These are phyloP conservation scores for Globisporangium paroecandrum DNA, from an alignment of 352 stramenopile species.

Conservation along the genomic window DNA sequence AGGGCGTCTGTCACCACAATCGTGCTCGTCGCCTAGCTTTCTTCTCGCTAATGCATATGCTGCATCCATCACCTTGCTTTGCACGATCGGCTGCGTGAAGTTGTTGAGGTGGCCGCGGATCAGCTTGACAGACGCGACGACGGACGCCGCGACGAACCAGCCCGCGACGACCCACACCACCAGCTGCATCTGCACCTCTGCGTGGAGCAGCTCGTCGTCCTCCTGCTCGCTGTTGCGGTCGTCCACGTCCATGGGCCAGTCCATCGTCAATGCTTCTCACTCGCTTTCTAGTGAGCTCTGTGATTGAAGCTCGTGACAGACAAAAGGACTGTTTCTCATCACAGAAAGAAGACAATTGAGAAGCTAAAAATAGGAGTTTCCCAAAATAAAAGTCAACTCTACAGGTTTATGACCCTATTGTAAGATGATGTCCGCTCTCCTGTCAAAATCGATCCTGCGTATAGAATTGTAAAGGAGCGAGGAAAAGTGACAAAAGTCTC, in stretches of 20 bases:
- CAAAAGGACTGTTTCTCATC: not conserved
- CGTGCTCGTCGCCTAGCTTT: not conserved
- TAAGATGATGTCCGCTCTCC: too few relatives aligned
- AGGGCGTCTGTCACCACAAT: not conserved
- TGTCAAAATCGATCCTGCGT: too few relatives aligned
- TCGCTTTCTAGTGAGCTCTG: not conserved
- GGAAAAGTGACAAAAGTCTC: too few relatives aligned
- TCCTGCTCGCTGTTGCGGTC: constrained; percentile 8
- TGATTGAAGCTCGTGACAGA: not conserved
- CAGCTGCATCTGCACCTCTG: constrained; percentile 63
- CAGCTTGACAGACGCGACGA: constrained; percentile 87
- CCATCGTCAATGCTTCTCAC: constrained; percentile 2
- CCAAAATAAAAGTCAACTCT: not conserved
- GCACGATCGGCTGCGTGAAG: constrained; percentile 91
- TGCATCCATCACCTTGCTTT: constrained; percentile 86
- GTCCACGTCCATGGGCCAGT: constrained; percentile 8
- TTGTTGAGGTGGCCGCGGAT: constrained; percentile 90
- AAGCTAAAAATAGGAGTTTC: not conserved
- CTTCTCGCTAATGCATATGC: not conserved
- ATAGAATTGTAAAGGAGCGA: too few relatives aligned
- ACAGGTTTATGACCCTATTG: too few relatives aligned
- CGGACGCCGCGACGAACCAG: constrained; percentile 86
- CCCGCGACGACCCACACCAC: constrained; percentile 86
- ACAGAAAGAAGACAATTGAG: not conserved
- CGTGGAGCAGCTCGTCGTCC: constrained; percentile 17